Evolutionary conservation across 108 stramenopile genomes (phyloP), one percentile per base, ranked within the genome.

Genomic region (Cyclotella atomus): DNA sequence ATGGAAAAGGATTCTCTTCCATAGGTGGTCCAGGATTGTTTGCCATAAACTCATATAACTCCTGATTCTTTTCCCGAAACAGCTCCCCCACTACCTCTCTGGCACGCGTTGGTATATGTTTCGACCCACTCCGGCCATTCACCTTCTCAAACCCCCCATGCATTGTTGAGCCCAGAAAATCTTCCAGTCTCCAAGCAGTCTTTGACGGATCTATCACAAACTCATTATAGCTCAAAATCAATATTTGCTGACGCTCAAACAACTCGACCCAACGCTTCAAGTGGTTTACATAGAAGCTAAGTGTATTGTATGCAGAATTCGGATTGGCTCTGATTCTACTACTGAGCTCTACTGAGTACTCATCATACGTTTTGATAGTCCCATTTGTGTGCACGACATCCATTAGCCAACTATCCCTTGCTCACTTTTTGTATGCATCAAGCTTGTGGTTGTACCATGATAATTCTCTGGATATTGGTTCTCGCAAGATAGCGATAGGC

Each of bases 381-480:
- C 35, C 36, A 41, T 55, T 69, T 0, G 17, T 4, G 29, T 24
- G 14, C 0, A 16, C 24, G 15, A 56, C 72, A 56, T 70, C 68
- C 15, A 3, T 47, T 32, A 50, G 25, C 24, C 21, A 28, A 10
- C 21, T 33, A 41, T 69, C 38, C 17, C 68, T 43, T 14, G 19
- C 20, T 68, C 29, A 17, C 17, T 21, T 33, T 54, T 33, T 63
- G 15, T 41, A 64, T 34, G 15, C 28, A 0, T 30, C 8, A 0
- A 49, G 53, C 30, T 65, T 53, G 60, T 82, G 81, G 30, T 82
- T 82, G 41, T 83, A 83, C 21, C 50, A 30, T 14, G 76, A 78
- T 0, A 83, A 45, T 29, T 83, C 82, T 36, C 82, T 38, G 8
- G 64, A 57, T 23, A 78, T 34, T 2, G 82, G 82, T 55, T 83